Conservation (phyloP, 768 basidiomycete genomes). For the Pleurotus sapidus region DNA sequence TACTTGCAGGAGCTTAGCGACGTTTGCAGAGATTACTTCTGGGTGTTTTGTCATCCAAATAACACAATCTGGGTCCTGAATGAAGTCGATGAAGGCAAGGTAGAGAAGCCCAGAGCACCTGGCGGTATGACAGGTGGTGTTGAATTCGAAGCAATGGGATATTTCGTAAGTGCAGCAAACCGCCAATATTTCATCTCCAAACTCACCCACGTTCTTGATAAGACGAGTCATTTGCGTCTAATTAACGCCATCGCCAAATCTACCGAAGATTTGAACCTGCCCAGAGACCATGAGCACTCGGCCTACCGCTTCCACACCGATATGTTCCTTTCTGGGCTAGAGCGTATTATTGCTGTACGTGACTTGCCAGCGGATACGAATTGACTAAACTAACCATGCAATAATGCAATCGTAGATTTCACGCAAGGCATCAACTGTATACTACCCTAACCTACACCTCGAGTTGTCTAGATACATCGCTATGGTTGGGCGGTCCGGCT, state of each 20-base stretch:
- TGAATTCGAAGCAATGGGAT: constrained; percentile 95
- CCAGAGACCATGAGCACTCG: constrained; percentile 68
- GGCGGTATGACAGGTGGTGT: constrained; percentile 99
- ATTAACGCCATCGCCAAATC: constrained; percentile 75
- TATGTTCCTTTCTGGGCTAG: constrained; percentile 88
- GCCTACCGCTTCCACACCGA: constrained; percentile 84
- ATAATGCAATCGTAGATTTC: constrained; percentile 57
- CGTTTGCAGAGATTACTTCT: constrained; percentile 90
- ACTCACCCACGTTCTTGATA: neutral
- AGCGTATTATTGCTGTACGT: constrained; percentile 83
- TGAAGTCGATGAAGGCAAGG: constrained; percentile 80
- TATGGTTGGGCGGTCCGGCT: constrained; percentile 60
- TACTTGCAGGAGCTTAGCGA: constrained; percentile 86
- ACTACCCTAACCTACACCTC: constrained; percentile 93
- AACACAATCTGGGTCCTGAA: constrained; percentile 87
- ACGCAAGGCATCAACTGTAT: constrained; percentile 91
- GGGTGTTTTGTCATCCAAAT: constrained; percentile 95
- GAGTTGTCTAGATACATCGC: constrained; percentile 88
- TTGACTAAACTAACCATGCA: neutral
- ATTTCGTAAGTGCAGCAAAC: constrained; percentile 64
- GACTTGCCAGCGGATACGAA: neutral
- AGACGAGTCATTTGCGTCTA: constrained; percentile 89
- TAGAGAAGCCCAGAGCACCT: constrained; percentile 90
- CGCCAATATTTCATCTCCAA: neutral
- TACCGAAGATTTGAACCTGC: constrained; percentile 61